These are phyloP conservation scores for Claviceps capensis DNA, from an alignment of 2,329 filamentous ascomycete genomes.

Conservation along the genomic window DNA sequence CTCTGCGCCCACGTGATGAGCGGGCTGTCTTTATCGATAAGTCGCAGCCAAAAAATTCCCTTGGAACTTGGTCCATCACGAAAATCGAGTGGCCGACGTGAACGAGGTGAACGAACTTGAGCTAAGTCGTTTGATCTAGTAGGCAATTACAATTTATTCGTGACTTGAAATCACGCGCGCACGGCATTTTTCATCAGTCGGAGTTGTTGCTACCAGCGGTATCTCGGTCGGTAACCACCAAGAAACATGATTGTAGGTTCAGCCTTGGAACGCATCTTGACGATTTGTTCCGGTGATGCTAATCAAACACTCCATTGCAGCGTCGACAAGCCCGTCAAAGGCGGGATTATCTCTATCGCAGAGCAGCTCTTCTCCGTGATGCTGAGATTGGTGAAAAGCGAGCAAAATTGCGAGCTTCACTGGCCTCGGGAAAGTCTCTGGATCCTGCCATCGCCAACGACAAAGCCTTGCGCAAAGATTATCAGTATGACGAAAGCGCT, in stretches of 20 bases:
- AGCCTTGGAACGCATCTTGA: not conserved
- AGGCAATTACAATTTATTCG: not conserved
- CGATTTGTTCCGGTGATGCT: not conserved
- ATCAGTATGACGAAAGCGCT: constrained; percentile 81
- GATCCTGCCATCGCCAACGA: constrained; percentile 77
- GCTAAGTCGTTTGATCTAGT: not conserved
- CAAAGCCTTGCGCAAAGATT: constrained; percentile 70
- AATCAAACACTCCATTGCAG: not conserved
- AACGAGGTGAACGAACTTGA: not conserved
- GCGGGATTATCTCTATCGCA: constrained; percentile 62
- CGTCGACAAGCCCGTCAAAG: constrained; percentile 29
- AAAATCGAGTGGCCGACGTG: not conserved
- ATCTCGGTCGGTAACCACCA: not conserved
- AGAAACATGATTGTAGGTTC: constrained; percentile 7
- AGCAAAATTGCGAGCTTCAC: constrained; percentile 69
- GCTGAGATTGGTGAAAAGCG: constrained; percentile 88
- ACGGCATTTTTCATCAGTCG: not conserved
- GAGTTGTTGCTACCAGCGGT: no score
- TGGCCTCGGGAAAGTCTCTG: constrained; percentile 79
- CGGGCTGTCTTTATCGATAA: constrained; percentile 18
- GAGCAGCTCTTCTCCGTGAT: constrained; percentile 74
- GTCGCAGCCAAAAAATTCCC: not conserved
- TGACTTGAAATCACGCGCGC: not conserved
- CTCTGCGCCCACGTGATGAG: constrained; percentile 29
- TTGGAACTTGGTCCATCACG: not conserved